Evolutionary conservation across 1,139 yeast species (phyloP).

Genomic region (Debaryomyces robertsiae): DNA sequence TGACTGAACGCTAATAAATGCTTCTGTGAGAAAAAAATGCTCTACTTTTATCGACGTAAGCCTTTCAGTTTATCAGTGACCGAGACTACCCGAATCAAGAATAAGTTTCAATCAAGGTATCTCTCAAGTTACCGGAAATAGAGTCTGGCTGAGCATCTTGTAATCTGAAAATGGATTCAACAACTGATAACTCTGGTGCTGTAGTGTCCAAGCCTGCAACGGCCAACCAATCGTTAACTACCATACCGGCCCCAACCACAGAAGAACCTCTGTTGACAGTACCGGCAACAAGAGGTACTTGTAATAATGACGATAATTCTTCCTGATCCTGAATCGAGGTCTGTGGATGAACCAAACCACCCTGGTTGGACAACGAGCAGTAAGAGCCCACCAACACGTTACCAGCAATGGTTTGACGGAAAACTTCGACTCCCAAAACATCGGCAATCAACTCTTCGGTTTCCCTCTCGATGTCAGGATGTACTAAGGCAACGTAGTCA

Average conservation of each 20-base stretch:
- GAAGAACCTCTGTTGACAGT: constrained; percentile 97
- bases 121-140: constrained; percentile 82
- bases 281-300: constrained; percentile 98
- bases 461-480: constrained; percentile 98
- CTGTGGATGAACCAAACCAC: constrained; percentile 98
- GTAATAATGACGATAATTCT: constrained; percentile 91
- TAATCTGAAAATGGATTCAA: constrained; percentile 92
- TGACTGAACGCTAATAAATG: constrained; percentile 7
- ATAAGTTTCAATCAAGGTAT: constrained; percentile 88
- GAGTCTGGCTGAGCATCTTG: constrained; percentile 89
- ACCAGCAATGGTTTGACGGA: constrained; percentile 98
- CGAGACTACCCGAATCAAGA: constrained; percentile 24
- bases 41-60: background rate
- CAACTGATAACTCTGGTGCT: constrained; percentile 96
- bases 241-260: constrained; percentile 98
- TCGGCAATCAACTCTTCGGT: constrained; percentile 98
- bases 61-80: too few relatives aligned
- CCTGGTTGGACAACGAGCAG: constrained; percentile 93
- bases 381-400: constrained; percentile 97
- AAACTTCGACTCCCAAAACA: constrained; percentile 98
- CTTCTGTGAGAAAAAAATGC: constrained; percentile 1
- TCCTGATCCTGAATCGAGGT: constrained; percentile 98
- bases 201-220: constrained; percentile 97
- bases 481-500: constrained; percentile 98
- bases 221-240: constrained; percentile 97